These are phyloP conservation scores for Favolaschia claudopus DNA, from an alignment of 768 basidiomycete genomes.

Conservation along the genomic window DNA sequence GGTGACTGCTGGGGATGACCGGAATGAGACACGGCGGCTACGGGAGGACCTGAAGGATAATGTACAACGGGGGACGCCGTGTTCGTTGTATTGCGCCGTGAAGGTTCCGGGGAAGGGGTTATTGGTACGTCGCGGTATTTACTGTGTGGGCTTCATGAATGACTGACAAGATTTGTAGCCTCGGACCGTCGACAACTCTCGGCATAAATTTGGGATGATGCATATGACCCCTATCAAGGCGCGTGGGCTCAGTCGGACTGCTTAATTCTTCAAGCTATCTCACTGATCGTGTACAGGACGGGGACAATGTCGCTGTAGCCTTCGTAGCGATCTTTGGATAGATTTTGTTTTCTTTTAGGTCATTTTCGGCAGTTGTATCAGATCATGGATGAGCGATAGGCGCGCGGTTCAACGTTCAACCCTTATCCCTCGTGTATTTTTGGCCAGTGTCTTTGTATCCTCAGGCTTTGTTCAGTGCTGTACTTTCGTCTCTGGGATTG, in stretches of 20 bases:
- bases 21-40: conserved; percentile 14
- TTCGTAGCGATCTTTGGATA: conserved; percentile 24
- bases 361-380: too few species aligned
- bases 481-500: too few species aligned
- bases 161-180: neutral
- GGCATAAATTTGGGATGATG: conserved; percentile 26
- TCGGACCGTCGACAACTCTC: conserved; percentile 4
- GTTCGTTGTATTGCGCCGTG: conserved; percentile 20
- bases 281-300: conserved; percentile 3
- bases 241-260: neutral
- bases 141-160: neutral
- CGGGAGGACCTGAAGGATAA: conserved; percentile 21
- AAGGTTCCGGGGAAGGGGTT: conserved; percentile 18
- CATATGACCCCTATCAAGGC: conserved; percentile 28
- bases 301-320: conserved; percentile 19
- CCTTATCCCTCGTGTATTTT: too few species aligned
- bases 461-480: too few species aligned
- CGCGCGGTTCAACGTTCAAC: too few species aligned
- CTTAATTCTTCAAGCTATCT: neutral
- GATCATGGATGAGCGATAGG: too few species aligned
- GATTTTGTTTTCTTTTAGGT: neutral
- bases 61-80: conserved; percentile 13
- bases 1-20: conserved; percentile 19
- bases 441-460: too few species aligned
- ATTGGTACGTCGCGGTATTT: conserved; percentile 3